Base-by-base conservation (phyloP, 192 early-diverging fungal species). In the Linnemannia hyalina region DNA sequence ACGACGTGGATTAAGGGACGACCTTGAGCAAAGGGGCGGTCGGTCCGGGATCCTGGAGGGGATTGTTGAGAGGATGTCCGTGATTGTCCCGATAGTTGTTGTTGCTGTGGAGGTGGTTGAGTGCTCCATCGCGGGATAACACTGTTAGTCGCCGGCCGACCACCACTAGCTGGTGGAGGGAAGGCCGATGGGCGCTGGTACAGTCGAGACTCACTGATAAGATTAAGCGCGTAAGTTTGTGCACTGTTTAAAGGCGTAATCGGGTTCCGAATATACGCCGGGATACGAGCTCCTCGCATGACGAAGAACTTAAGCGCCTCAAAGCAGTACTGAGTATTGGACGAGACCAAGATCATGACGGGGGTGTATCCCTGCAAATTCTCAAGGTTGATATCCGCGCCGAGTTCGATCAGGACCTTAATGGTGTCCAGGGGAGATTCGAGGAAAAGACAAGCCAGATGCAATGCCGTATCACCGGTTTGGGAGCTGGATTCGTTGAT, bases 371-470 rank as follows among this genome's bases (percentile, higher is more conserved):
- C 84, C n/a, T 86, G 84, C 44, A 86, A 40, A 41, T 86, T 81
- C 57, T 86, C 84, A 44, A 80, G 84, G 54, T 86, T 86, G 54
- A 86, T 86, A 22, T 86, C 84, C 6, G 84, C 84, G 3, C 84
- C 84, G 35, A 86, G 79, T 40, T 86, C 84, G 26, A 86, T 75
- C 20, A 86, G 71, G 32, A 86, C 79, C 65, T 86, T 86, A 79
- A 86, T 86, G 41, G 79, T 86, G 46, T 86, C 84, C 75, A 86
- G 9, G 5, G 84, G 84, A 0, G 78, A 80, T 35, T 86, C 84
- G 10, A 86, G 70, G 54, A 86, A 81, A 23, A 86, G 69, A 38
- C 84, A 86, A 8, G 84, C 84, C 15, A 81, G 35, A 22, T 86
- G 84, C 15, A 86, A 23, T 1, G 84, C 84, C 18, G 84, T 86